phyloP scores from a whole-genome alignment of 2,329 filamentous ascomycete genomes.

The Talaromyces sp. region DNA sequence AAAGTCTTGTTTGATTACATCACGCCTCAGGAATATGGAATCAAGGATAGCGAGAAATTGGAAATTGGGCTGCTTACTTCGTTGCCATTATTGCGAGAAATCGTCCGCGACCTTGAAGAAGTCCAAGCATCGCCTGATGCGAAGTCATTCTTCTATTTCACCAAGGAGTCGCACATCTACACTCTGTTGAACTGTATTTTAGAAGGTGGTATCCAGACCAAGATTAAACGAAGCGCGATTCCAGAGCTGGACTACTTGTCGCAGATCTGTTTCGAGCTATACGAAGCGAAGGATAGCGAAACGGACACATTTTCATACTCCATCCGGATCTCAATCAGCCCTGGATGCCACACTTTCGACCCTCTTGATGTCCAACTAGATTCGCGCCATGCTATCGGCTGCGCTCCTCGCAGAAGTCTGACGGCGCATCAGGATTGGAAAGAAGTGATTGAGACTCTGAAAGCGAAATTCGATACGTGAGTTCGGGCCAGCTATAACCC shows the following conservation, averaged over 20 bases:
- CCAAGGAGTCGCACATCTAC: conserved; percentile 98
- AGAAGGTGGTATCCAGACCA: conserved; percentile 93
- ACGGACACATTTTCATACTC: conserved; percentile 83
- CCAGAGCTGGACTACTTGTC: conserved; percentile 96
- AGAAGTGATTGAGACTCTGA: conserved; percentile 89
- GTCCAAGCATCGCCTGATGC: conserved; percentile 92
- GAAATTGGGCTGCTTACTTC: conserved; percentile 95
- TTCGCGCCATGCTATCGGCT: conserved; percentile 93
- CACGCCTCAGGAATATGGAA: conserved; percentile 96
- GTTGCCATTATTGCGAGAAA: conserved; percentile 88
- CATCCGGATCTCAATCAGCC: conserved; percentile 92
- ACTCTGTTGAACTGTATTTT: conserved; percentile 96
- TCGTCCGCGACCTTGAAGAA: conserved; percentile 93
- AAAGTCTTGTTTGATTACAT: conserved; percentile 98
- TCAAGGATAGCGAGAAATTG: conserved; percentile 92
- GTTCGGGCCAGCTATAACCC: conserved; percentile 34
- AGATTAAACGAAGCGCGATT: conserved; percentile 91
- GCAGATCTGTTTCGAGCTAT: conserved; percentile 96
- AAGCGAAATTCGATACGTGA: conserved; percentile 92
- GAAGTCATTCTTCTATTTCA: conserved; percentile 98
- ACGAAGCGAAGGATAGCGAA: conserved; percentile 83
- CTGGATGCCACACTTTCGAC: conserved; percentile 94
- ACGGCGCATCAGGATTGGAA: conserved; percentile 95
- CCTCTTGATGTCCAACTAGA: conserved; percentile 95
- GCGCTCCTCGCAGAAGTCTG: conserved; percentile 81